Conservation (phyloP, 108 stramenopile genomes). For the Nitzschia sp. region DNA sequence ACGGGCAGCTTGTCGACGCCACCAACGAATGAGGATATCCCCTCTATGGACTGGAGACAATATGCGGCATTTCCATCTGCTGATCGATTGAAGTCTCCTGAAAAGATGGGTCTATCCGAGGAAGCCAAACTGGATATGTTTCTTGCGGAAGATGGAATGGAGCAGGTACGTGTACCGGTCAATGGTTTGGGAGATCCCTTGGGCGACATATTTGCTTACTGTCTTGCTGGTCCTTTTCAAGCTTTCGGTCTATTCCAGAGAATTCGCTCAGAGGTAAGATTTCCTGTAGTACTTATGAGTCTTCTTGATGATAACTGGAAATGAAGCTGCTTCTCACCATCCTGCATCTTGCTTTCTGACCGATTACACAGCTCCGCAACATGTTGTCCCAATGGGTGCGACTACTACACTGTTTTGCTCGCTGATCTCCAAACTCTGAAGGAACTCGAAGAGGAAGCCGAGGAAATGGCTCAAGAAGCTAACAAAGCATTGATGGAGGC, state of each 20-base stretch:
- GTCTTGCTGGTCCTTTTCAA: background rate
- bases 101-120: background rate
- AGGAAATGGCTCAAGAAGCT: slow-evolving; percentile 51
- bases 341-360: no score
- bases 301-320: no score
- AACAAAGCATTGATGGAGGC: slow-evolving; percentile 48
- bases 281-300: background rate
- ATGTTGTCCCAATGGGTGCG: slow-evolving; percentile 84
- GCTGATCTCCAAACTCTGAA: slow-evolving; percentile 54
- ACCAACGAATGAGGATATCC: no score
- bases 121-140: slow-evolving; percentile 28
- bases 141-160: slow-evolving; percentile 16
- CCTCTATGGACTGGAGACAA: no score
- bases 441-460: slow-evolving; percentile 65
- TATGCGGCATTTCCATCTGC: no score
- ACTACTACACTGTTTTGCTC: slow-evolving; percentile 48
- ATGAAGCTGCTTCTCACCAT: no score
- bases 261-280: slow-evolving; percentile 31
- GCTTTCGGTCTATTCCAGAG: slow-evolving; percentile 8
- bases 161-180: slow-evolving; percentile 4
- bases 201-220: no score
- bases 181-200: background rate
- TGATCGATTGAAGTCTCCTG: no score
- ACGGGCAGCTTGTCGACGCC: no score
- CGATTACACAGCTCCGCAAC: slow-evolving; percentile 50